Conservation (phyloP, 257 asterid genomes). For the Solanum verrucosum region DNA sequence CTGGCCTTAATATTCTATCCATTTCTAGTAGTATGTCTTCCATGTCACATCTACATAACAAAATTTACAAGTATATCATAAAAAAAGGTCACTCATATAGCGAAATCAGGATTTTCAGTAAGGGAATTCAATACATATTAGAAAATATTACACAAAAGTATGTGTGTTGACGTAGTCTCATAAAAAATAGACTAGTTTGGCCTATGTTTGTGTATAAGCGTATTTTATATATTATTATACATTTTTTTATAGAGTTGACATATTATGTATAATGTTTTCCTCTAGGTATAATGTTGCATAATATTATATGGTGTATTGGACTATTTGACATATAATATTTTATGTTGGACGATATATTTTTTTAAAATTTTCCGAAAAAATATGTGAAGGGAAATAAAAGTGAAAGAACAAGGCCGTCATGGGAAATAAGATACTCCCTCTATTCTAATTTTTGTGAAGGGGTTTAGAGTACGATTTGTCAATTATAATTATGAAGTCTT, state of each 20-base stretch:
- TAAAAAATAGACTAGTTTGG: not conserved
- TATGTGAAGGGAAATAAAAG: not conserved
- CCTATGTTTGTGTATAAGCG: not conserved
- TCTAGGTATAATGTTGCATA: not conserved
- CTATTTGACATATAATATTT: not conserved
- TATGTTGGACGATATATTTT: not conserved
- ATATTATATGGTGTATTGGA: not conserved
- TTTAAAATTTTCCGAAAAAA: accelerated
- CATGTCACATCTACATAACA: conserved; percentile 50
- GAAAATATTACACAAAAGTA: not conserved
- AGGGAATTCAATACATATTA: not conserved
- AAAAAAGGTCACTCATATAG: not conserved
- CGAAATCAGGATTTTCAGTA: not conserved
- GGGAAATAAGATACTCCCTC: not conserved
- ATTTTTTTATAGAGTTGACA: not conserved
- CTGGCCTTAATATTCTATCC: conserved; percentile 75
- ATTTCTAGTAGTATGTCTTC: conserved; percentile 71
- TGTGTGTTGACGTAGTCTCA: not conserved
- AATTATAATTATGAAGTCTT: not conserved
- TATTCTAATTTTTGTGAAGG: not conserved
- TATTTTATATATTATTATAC: not conserved
- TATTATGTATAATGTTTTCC: not conserved
- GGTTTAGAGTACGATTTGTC: not conserved
- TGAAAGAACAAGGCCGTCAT: not conserved
- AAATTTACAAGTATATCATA: not conserved